Base-by-base conservation (phyloP, 2,329 filamentous ascomycete genomes). In the Sphaerulina musiva region DNA sequence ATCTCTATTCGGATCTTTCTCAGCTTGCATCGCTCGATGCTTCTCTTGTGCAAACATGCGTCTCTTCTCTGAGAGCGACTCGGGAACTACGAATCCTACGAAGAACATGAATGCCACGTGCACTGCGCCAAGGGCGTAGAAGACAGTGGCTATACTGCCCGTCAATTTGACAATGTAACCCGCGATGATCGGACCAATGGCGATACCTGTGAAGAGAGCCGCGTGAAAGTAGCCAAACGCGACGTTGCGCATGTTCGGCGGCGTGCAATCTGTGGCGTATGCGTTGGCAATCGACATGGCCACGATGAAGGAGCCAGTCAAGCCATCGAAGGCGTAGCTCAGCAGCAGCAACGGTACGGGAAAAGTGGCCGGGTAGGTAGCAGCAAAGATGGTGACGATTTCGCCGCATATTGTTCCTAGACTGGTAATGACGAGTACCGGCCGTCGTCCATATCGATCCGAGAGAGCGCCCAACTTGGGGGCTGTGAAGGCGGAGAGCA, bases 171-270 rank as follows among this genome's bases (percentile, higher is more conserved):
- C 85, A 42, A 96, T 76, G 62, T 87, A 85, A 2, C 87, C 91
- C 0, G 90, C 86, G 20, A 95, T 66, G 2, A 95, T 78, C 6
- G 93, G 93, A 0, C 93, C 93, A 32, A 92, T 72, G 0, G 93
- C 92, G 44, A 97, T 82, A n/a, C 93, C 93, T 1, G 81, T 79
- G 70, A 95, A 97, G 7, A 98, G 76, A 62, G 86, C 90, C 9
- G 89, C 90, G 64, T 97, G 89, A 64, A 97, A 85, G 68, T 91
- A 92, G 6, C 89, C 91, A 69, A 97, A 93, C 4, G 84, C 82
- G 6, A 95, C 86, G 56, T 86, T 87, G 17, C 93, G 83, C 65
- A 82, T 82, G 31, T 87, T 85, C 0, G 90, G 87, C 3, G 86
- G 77, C 0, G 90, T 92, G 70, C 89, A 95, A 70, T 98, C 93